These are phyloP conservation scores for Penicillium sp. DNA, from an alignment of 2,329 filamentous ascomycete species.

Conservation along the genomic window DNA sequence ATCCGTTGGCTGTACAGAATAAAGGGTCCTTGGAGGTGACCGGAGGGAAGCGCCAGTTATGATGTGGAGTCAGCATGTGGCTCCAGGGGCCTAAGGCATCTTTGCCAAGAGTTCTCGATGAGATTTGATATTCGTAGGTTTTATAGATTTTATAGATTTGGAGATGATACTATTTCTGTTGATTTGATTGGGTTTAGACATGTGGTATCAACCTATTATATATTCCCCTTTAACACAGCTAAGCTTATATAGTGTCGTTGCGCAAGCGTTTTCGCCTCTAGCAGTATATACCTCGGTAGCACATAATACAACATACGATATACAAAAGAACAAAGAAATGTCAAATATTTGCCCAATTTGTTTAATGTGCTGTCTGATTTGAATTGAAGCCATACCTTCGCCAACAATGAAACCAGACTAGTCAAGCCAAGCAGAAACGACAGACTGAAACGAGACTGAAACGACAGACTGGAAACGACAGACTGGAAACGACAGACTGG, in stretches of 20 bases:
- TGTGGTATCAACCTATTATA: no score
- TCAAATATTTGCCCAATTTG: neutral
- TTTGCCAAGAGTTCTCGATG: slow-evolving; percentile 4
- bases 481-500: neutral
- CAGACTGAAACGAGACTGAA: neutral
- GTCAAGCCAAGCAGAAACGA: neutral
- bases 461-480: neutral
- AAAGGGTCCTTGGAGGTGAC: slow-evolving; percentile 8
- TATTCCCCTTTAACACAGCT: no score
- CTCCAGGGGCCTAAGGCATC: slow-evolving; percentile 14
- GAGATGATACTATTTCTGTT: neutral
- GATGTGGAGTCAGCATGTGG: slow-evolving; percentile 20
- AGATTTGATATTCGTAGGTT: neutral
- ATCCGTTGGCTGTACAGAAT: slow-evolving; percentile 23
- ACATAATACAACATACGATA: neutral
- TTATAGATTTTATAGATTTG: no score
- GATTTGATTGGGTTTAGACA: neutral
- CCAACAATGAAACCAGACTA: slow-evolving; percentile 2
- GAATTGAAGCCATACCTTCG: slow-evolving; percentile 4
- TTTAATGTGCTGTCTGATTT: slow-evolving; percentile 1
- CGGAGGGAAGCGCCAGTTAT: slow-evolving; percentile 14
- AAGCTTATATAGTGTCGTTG: no score
- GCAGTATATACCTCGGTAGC: neutral
- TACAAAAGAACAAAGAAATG: neutral
- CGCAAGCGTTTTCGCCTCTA: no score